phyloP scores from a whole-genome alignment of 495 filamentous ascomycete genomes.

The Aspergillus kassunensis region DNA sequence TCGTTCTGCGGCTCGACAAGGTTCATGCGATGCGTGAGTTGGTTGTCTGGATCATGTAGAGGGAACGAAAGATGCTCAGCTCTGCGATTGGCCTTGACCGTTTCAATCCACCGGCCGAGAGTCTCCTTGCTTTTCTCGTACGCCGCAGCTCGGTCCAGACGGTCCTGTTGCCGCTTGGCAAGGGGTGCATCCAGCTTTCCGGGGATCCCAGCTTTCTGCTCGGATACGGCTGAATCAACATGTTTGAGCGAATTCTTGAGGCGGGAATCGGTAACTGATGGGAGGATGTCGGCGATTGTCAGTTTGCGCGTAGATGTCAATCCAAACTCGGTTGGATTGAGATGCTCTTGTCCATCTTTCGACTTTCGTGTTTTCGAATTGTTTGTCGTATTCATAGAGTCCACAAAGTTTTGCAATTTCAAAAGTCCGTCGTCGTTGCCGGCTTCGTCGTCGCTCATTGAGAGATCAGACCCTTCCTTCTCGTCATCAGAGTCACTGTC shows the following conservation, averaged over 20 bases:
- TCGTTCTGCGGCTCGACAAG: constrained; percentile 63
- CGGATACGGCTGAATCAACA: constrained; percentile 45
- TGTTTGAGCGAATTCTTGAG: constrained; percentile 78
- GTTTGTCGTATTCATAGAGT: constrained; percentile 53
- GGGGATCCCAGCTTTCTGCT: constrained; percentile 52
- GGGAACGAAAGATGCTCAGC: constrained; percentile 94
- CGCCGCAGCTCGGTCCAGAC: constrained; percentile 76
- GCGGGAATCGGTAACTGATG: constrained; percentile 67
- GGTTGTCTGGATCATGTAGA: constrained; percentile 63
- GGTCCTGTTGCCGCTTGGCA: constrained; percentile 84
- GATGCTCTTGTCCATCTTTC: constrained; percentile 44
- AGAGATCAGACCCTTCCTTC: constrained; percentile 37
- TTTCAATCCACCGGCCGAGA: constrained; percentile 85
- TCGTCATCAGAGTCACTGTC: constrained; percentile 45
- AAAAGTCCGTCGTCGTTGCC: constrained; percentile 53
- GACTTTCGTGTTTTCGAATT: constrained; percentile 29
- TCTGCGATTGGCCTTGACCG: constrained; percentile 86
- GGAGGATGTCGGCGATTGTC: constrained; percentile 72
- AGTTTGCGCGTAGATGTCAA: constrained; percentile 63
- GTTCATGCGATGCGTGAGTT: constrained; percentile 43
- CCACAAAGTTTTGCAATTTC: constrained; percentile 66
- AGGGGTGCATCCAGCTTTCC: constrained; percentile 82
- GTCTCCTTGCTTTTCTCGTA: constrained; percentile 91
- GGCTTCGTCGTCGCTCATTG: constrained; percentile 54
- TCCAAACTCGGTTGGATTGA: constrained; percentile 54